Evolutionary conservation across 2,329 filamentous ascomycete genomes (phyloP).

Genomic region (Aspergillus luchuensis): DNA sequence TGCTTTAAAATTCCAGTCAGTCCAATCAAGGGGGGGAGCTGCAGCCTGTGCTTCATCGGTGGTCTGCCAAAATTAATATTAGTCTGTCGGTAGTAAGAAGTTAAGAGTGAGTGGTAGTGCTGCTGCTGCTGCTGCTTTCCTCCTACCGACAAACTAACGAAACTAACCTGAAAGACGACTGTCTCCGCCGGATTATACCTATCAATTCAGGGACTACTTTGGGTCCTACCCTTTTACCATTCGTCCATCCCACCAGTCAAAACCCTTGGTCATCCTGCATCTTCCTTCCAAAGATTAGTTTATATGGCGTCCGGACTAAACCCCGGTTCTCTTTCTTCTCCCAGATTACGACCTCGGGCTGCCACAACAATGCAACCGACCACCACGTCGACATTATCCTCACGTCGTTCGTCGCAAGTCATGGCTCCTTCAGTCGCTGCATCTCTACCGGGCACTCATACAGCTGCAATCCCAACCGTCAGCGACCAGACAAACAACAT

Average conservation of each 20-base stretch:
- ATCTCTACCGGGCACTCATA: constrained; percentile 32
- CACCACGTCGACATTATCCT: constrained; percentile 38
- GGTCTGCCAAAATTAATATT: no score
- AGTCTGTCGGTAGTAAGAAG: no score
- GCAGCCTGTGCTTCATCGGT: background rate
- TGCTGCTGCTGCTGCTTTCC: background rate
- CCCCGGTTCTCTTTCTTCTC: constrained; percentile 40
- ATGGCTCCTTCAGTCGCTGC: constrained; percentile 48
- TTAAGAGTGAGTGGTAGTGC: no score
- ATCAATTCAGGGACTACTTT: background rate
- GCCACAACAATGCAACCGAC: constrained; percentile 31
- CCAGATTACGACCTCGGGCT: constrained; percentile 36
- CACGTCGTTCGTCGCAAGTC: constrained; percentile 49
- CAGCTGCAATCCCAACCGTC: constrained; percentile 27
- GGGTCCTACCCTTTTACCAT: constrained; percentile 8
- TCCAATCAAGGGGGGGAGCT: background rate
- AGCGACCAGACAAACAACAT: constrained; percentile 42
- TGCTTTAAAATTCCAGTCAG: constrained; percentile 2
- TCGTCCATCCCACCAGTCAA: background rate
- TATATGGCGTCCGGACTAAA: constrained; percentile 55
- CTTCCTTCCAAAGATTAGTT: background rate
- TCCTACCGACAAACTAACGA: background rate
- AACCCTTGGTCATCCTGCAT: background rate
- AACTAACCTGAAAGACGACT: background rate
- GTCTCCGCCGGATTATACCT: background rate